phyloP scores from a whole-genome alignment of 768 basidiomycete species.

The Russula sp. region DNA sequence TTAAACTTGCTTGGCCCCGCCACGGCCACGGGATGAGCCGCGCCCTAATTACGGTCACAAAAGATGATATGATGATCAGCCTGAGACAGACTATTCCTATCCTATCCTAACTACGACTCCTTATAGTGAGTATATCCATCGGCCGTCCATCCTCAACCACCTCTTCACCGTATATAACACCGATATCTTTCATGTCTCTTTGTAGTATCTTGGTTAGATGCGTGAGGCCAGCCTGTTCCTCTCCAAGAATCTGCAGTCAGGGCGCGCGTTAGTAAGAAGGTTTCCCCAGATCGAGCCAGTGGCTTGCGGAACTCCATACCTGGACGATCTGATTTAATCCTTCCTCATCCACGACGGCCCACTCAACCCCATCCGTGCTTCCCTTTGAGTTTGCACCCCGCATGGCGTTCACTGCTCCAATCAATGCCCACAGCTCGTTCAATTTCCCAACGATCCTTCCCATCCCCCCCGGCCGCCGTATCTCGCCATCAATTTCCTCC shows the following conservation, averaged over 20 bases:
- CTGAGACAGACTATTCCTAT: neutral
- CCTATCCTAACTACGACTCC: neutral
- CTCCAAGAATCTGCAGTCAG: conserved; percentile 52
- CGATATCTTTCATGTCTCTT: conserved; percentile 45
- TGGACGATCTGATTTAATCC: conserved; percentile 71
- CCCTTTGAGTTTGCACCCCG: conserved; percentile 45
- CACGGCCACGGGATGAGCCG: conserved; percentile 4
- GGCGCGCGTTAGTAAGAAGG: neutral
- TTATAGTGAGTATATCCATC: conserved; percentile 2
- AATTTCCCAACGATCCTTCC: conserved; percentile 65
- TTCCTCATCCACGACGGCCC: conserved; percentile 85
- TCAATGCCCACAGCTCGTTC: conserved; percentile 81
- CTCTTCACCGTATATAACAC: conserved; percentile 24
- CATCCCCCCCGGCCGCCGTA: conserved; percentile 45
- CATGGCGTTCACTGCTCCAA: conserved; percentile 62
- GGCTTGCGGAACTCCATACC: conserved; percentile 36
- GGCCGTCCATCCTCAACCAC: conserved; percentile 1
- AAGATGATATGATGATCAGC: too few relatives aligned
- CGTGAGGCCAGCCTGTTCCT: conserved; percentile 75
- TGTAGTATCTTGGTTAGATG: conserved; percentile 72
- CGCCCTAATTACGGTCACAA: neutral
- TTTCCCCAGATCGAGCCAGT: neutral
- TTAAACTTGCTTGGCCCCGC: neutral
- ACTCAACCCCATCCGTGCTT: conserved; percentile 47
- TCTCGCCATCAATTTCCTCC: conserved; percentile 70